These are phyloP conservation scores for Salix udensis DNA, from an alignment of 345 rosid species.

Conservation along the genomic window DNA sequence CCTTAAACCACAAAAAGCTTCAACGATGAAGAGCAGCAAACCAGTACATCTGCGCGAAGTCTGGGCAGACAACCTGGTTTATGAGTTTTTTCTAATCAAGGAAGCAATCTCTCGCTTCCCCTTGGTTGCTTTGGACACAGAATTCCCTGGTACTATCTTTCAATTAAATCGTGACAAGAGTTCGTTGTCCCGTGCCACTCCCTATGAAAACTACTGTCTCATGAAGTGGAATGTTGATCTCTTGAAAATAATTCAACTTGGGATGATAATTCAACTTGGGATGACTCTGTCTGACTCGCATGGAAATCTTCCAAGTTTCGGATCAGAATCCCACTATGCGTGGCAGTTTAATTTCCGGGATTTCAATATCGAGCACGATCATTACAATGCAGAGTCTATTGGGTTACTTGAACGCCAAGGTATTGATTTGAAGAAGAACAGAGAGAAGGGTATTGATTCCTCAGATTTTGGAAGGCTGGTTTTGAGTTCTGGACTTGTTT, in stretches of 20 bases:
- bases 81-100: not conserved
- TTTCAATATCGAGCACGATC: not conserved
- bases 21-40: not conserved
- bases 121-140: slow-evolving; percentile 10
- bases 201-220: not conserved
- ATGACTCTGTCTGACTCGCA: not conserved
- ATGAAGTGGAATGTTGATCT: slow-evolving; percentile 8
- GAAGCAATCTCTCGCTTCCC: not conserved
- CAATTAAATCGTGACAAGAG: not conserved
- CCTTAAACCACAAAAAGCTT: not conserved
- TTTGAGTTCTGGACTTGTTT: not conserved
- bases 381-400: not conserved
- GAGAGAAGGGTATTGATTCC: not conserved
- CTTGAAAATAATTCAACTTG: not conserved
- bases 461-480: not conserved
- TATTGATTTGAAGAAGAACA: slow-evolving; percentile 6
- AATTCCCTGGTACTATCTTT: slow-evolving; percentile 14
- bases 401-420: not conserved
- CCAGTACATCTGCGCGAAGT: not conserved
- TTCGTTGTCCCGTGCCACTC: not conserved
- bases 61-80: slow-evolving; percentile 13
- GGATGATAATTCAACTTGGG: too few species aligned
- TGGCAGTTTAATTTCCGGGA: slow-evolving; percentile 12
- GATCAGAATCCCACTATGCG: not conserved
- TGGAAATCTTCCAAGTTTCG: not conserved